Evolutionary conservation across 768 basidiomycete genomes (phyloP), one percentile per base, ranked within the genome.

Genomic region (Suillus ampliporus): DNA sequence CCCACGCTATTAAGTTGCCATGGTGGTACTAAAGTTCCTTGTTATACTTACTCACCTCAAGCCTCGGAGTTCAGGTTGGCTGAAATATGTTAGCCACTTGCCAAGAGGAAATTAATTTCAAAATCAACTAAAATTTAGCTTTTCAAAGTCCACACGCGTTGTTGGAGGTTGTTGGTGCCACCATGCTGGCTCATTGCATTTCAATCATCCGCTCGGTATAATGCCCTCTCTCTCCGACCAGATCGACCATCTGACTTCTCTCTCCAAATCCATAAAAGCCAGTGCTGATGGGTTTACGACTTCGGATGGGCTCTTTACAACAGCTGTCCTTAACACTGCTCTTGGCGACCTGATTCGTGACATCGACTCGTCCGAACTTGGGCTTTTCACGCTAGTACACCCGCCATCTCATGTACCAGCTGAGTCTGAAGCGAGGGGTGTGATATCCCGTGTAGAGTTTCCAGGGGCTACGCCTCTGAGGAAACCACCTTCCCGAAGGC

Each of bases 341-440:
- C 83, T 93, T 10, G 88, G 88, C 47, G 89, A 92, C 69, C 85
- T 93, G 64, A 91, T 92, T 64, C 90, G 92, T 69, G 92, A 93
- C 68, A 80, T 89, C 64, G 91, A 93, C 66, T 80, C 88, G 10
- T 86, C 91, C 6, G 92, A 94, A 70, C 82, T 92, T 31, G 91
- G 91, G 41, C 85, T 94, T 28, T 92, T 93, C 76, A 86, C 82
- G 8, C 81, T 92, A 57, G 77, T 83, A 2, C 71, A 74, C 5
- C 75, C 71, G 44, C 74, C 67, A 40, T 62, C 62, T 19, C 54
- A 58, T n/a, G 43, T 65, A 1, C 59, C 69, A 21, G 75, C 74
- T 31, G 75, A 75, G 13, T 75, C 70, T 38, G 80, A 80, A 37
- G 68, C 72, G 0, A 69, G 80, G 3, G 72, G 74, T 43, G 77